These are phyloP conservation scores for Chloranthus sessilifolius DNA, from an alignment of 164 flowering plant genomes.

Conservation along the genomic window DNA sequence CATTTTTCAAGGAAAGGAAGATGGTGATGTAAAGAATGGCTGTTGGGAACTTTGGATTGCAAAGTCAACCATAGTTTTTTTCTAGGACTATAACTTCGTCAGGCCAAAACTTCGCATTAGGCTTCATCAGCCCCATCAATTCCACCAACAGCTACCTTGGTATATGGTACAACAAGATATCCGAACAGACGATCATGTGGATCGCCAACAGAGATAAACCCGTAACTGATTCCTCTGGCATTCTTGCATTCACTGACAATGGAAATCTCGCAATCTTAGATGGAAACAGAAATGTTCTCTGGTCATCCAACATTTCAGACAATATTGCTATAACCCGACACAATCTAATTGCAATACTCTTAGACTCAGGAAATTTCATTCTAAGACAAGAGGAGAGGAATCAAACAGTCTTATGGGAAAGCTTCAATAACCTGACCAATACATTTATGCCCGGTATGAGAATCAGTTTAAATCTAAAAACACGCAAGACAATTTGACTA, in stretches of 20 bases:
- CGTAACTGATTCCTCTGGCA: conserved; percentile 12
- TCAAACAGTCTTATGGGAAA: conserved; percentile 17
- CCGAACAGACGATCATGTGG: conserved; percentile 16
- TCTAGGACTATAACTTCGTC: conserved; percentile 10
- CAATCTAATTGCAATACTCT: conserved; percentile 1
- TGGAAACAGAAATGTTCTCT: background rate
- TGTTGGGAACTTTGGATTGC: too few species aligned
- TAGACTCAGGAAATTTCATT: conserved; percentile 17
- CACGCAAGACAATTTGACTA: too few species aligned
- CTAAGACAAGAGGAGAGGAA: background rate
- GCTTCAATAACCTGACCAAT: conserved; percentile 31
- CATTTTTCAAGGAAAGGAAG: too few species aligned
- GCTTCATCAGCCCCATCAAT: conserved; percentile 22
- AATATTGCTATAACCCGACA: background rate
- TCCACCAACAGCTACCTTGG: conserved; percentile 15
- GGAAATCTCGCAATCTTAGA: conserved; percentile 12
- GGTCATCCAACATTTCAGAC: conserved; percentile 10
- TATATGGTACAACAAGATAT: conserved; percentile 15
- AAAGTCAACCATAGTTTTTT: too few species aligned
- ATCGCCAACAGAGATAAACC: conserved; percentile 24
- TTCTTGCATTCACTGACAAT: background rate
- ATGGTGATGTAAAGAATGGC: too few species aligned
- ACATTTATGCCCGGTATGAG: conserved; percentile 25
- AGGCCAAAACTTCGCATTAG: conserved; percentile 4
- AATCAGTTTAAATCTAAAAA: conserved; percentile 9